Evolutionary conservation across 2,329 filamentous ascomycete genomes (phyloP).

Genomic region (Trichoderma sp.): DNA sequence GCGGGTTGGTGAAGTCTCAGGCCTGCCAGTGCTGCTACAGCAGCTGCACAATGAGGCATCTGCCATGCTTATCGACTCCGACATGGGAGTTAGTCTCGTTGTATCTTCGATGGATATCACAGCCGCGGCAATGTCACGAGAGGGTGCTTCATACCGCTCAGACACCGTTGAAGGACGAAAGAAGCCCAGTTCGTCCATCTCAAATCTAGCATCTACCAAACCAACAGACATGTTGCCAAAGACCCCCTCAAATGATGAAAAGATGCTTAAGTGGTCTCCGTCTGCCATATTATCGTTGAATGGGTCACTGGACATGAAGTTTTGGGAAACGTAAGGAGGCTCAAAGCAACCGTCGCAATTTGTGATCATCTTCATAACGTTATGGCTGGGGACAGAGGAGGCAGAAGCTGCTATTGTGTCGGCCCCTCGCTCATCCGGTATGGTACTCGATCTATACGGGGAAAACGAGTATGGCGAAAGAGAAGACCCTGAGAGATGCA

Average conservation of each 20-base stretch:
- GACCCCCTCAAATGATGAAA: too few species aligned
- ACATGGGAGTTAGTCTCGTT: background rate
- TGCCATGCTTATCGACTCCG: background rate
- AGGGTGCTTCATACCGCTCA: background rate
- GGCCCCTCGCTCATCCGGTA: background rate
- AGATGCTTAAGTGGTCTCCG: background rate
- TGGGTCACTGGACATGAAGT: fast-evolving
- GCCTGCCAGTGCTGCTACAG: background rate
- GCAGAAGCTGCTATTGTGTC: background rate
- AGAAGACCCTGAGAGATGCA: fast-evolving
- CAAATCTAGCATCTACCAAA: background rate
- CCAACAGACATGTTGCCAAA: background rate
- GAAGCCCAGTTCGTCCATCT: background rate
- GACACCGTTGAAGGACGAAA: background rate
- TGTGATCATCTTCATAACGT: fast-evolving
- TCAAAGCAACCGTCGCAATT: background rate
- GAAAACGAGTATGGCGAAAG: background rate
- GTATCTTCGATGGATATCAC: background rate
- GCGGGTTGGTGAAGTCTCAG: background rate
- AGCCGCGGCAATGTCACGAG: fast-evolving
- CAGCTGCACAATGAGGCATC: background rate
- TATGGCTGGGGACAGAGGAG: background rate
- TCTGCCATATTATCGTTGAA: background rate
- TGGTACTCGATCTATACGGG: too few species aligned
- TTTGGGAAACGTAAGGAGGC: background rate